Evolutionary conservation across 192 early-diverging fungal species (phyloP).

Genomic region (Entophlyctis luteolus): DNA sequence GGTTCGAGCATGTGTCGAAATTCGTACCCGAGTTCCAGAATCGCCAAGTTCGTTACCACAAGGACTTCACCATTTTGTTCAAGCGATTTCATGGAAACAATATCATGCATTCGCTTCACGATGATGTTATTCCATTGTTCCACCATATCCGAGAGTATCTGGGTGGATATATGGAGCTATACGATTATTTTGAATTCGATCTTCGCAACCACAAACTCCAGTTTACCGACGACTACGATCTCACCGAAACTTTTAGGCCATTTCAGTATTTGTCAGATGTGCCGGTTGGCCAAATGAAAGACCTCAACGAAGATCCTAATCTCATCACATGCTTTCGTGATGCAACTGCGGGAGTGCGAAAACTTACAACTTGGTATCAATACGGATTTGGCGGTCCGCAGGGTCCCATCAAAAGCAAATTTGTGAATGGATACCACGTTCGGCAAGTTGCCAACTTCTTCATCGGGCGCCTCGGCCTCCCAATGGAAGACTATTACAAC

Average conservation of each 20-base stretch:
- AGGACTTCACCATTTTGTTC: constrained; percentile 38
- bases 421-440: constrained; percentile 45
- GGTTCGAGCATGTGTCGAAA: constrained; percentile 39
- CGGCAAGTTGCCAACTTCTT: constrained; percentile 46
- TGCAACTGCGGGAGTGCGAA: constrained; percentile 41
- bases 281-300: constrained; percentile 27
- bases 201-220: constrained; percentile 38
- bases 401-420: constrained; percentile 39
- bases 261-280: constrained; percentile 44
- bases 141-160: constrained; percentile 36
- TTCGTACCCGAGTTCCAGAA: constrained; percentile 36
- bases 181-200: constrained; percentile 27
- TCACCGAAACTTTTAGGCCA: constrained; percentile 38
- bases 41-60: constrained; percentile 41
- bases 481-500: constrained; percentile 27
- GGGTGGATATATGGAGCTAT: constrained; percentile 7
- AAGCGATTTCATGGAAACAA: constrained; percentile 43
- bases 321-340: constrained; percentile 51
- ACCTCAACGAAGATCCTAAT: constrained; percentile 33
- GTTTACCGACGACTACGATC: constrained; percentile 35
- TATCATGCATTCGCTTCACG: constrained; percentile 56
- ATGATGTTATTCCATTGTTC: constrained; percentile 46
- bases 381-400: constrained; percentile 50
- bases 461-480: constrained; percentile 31
- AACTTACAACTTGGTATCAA: constrained; percentile 53